Evolutionary conservation across 257 asterid species (phyloP).

Genomic region (Solanum chiquidenum): DNA sequence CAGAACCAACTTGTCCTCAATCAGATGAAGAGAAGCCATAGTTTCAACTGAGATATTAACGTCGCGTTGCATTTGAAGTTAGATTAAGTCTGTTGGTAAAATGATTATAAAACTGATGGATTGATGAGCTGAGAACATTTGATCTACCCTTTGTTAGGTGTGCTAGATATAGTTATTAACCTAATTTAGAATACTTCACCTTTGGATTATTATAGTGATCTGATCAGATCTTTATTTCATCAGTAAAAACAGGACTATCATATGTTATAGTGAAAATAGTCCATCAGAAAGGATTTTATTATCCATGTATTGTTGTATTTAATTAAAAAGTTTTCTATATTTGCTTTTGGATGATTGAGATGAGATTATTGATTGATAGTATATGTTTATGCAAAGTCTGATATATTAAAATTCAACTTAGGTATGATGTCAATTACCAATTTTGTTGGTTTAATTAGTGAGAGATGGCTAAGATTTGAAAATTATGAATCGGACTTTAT

Average conservation of each 20-base stretch:
- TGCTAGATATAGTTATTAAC: background rate
- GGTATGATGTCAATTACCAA: background rate
- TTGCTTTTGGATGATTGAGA: background rate
- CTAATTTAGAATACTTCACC: background rate
- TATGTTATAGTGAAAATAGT: background rate
- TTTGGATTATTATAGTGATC: background rate
- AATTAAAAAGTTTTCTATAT: background rate
- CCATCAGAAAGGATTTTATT: background rate
- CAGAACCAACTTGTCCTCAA: conserved; percentile 50
- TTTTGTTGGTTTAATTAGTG: background rate
- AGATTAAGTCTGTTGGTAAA: background rate
- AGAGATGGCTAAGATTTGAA: background rate
- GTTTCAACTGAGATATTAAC: conserved; percentile 7
- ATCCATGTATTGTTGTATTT: background rate
- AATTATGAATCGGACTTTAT: background rate
- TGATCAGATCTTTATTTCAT: background rate
- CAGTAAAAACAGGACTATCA: background rate
- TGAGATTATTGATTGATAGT: background rate
- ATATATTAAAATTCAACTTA: background rate
- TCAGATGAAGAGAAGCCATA: conserved; percentile 85
- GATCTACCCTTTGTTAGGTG: background rate
- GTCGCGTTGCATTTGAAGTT: background rate
- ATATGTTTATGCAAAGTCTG: background rate
- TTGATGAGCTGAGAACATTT: background rate
- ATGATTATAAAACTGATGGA: background rate